These are phyloP conservation scores for Juncus inflexus DNA, from an alignment of 176 grass and related monocot genomes.

Conservation along the genomic window DNA sequence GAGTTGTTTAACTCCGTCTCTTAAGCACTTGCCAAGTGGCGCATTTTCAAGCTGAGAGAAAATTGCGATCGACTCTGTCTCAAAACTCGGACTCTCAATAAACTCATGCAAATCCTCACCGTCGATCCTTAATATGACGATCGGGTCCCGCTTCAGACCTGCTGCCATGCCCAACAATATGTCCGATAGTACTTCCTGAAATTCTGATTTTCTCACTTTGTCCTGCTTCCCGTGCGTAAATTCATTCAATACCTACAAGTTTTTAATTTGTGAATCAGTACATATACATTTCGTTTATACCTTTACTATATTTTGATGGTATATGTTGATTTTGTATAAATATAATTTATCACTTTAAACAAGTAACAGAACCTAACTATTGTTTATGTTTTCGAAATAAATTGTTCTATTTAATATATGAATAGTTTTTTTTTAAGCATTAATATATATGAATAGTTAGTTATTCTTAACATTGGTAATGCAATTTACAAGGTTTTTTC, in stretches of 20 bases:
- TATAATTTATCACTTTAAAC: background rate
- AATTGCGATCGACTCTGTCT: slow-evolving; percentile 42
- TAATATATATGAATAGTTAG: background rate
- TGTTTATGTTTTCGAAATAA: too few relatives aligned
- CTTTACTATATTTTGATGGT: too few relatives aligned
- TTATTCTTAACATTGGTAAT: too few relatives aligned
- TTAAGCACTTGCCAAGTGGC: slow-evolving; percentile 43
- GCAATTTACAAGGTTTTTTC: too few relatives aligned
- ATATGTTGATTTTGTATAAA: background rate
- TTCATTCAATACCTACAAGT: slow-evolving; percentile 65
- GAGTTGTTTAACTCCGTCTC: slow-evolving; percentile 45
- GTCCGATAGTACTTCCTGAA: slow-evolving; percentile 59
- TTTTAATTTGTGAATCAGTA: background rate
- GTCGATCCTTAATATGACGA: slow-evolving; percentile 88
- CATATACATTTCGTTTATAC: too few relatives aligned
- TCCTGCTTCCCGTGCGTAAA: slow-evolving; percentile 58
- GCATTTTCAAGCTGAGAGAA: slow-evolving; percentile 37
- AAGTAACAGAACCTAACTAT: too few relatives aligned
- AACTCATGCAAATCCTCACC: slow-evolving; percentile 88
- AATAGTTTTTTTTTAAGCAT: background rate
- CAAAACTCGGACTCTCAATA: slow-evolving; percentile 38
- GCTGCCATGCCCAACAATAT: slow-evolving; percentile 82
- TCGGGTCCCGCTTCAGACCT: slow-evolving; percentile 80
- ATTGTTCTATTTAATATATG: background rate
- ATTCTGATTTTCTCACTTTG: slow-evolving; percentile 69